Evolutionary conservation across 352 stramenopile genomes (phyloP).

Genomic region (Phytophthora macrochlamydospora): DNA sequence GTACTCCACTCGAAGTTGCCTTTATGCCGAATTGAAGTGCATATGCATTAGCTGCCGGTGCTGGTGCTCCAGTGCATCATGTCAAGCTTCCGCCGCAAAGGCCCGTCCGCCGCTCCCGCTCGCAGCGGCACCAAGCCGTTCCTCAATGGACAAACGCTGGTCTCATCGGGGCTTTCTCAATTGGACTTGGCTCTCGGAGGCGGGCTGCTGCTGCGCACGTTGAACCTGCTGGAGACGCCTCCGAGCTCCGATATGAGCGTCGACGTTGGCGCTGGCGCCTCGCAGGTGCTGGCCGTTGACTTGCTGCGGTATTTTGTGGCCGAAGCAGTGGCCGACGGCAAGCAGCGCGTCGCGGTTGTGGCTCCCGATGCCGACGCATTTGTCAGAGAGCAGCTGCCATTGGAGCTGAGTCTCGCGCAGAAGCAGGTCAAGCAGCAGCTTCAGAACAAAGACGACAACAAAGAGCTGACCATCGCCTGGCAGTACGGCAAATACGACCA

Average conservation of each 20-base stretch:
- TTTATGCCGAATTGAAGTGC: too few species aligned
- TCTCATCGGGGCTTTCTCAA: conserved; percentile 57
- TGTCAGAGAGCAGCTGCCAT: conserved; percentile 43
- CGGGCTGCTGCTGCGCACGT: conserved; percentile 53
- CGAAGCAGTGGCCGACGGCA: conserved; percentile 49
- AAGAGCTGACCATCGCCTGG: conserved; percentile 69
- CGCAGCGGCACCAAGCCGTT: conserved; percentile 68
- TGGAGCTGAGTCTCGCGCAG: conserved; percentile 73
- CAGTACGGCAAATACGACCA: conserved; percentile 71
- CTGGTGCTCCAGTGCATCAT: conserved; percentile 14
- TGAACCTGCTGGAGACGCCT: conserved; percentile 55
- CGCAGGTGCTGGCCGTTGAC: conserved; percentile 46
- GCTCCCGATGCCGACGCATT: conserved; percentile 48
- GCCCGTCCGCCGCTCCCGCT: neutral
- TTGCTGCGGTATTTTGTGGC: conserved; percentile 71
- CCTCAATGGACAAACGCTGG: conserved; percentile 65
- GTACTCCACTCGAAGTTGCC: too few species aligned
- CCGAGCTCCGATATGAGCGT: conserved; percentile 1
- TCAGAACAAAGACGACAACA: conserved; percentile 1
- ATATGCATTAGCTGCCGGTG: too few species aligned
- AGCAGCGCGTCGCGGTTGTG: conserved; percentile 43
- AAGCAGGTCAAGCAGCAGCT: conserved; percentile 69
- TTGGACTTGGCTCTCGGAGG: conserved; percentile 63
- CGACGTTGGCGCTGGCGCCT: conserved; percentile 17
- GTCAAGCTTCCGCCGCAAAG: conserved; percentile 57